Conservation (phyloP, 2,329 filamentous ascomycete genomes). For the Myriosclerotinia scirpicola region DNA sequence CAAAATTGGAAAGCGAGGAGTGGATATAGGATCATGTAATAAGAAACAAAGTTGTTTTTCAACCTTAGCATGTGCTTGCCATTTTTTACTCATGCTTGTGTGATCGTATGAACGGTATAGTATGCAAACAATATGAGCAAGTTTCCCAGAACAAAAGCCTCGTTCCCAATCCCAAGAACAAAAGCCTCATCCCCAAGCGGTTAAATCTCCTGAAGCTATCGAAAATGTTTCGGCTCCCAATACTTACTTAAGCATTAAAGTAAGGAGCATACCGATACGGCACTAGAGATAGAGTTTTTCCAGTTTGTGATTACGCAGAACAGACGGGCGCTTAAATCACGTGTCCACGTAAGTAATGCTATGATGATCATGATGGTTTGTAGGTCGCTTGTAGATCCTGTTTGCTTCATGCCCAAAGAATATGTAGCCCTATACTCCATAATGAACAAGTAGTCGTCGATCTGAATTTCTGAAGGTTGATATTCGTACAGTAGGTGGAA, state of each 20-base stretch:
- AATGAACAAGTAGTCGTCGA: neutral
- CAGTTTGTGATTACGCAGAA: neutral
- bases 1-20: neutral
- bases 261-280: neutral
- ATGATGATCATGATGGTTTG: neutral
- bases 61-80: neutral
- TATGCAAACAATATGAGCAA: neutral
- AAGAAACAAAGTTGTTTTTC: neutral
- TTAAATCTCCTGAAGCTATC: neutral
- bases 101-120: neutral
- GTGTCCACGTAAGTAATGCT: neutral
- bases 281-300: neutral
- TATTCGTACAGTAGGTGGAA: neutral
- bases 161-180: neutral
- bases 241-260: neutral
- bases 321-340: neutral
- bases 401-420: neutral
- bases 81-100: neutral
- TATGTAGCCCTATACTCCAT: neutral
- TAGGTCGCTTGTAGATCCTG: neutral
- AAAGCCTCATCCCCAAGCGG: neutral
- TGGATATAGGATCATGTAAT: neutral
- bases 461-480: neutral
- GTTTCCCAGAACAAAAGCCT: constrained; percentile 2
- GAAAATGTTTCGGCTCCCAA: neutral